phyloP scores from a whole-genome alignment of 2,329 filamentous ascomycete genomes.

The Talaromyces sp. region DNA sequence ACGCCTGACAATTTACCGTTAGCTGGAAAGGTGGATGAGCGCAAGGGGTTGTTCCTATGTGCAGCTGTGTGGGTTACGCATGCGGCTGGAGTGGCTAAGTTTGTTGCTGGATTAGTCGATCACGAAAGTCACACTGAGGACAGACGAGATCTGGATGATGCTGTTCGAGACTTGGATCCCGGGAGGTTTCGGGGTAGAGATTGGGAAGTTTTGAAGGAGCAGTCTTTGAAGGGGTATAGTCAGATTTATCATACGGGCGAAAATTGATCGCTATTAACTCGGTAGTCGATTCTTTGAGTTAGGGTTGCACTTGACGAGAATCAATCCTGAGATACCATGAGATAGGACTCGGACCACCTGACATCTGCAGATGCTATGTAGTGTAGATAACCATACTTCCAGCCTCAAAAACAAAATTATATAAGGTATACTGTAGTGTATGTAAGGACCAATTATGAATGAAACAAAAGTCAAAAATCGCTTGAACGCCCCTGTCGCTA shows the following conservation, averaged over 20 bases:
- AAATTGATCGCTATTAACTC: background rate
- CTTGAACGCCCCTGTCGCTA: conserved; percentile 4
- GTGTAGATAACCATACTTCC: background rate
- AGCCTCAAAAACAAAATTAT: background rate
- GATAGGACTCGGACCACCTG: too few relatives aligned
- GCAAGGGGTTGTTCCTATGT: conserved; percentile 29
- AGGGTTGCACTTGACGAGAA: too few relatives aligned
- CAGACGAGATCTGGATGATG: background rate
- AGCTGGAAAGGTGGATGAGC: conserved; percentile 26
- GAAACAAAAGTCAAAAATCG: background rate
- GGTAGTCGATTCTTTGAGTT: background rate
- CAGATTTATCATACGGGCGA: background rate
- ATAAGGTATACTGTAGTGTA: background rate
- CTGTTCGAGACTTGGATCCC: background rate
- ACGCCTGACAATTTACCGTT: conserved; percentile 31
- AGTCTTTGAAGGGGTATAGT: background rate
- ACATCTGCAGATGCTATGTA: background rate
- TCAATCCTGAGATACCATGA: too few relatives aligned
- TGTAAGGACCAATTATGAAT: background rate
- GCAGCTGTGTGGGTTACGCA: conserved; percentile 37
- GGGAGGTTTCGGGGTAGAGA: background rate
- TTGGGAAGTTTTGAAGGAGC: background rate
- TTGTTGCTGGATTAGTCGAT: conserved; percentile 16
- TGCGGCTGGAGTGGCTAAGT: conserved; percentile 31
- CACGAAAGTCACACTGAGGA: background rate